Conservation (phyloP, 2,329 filamentous ascomycete species). For the Exophiala aquamarina region DNA sequence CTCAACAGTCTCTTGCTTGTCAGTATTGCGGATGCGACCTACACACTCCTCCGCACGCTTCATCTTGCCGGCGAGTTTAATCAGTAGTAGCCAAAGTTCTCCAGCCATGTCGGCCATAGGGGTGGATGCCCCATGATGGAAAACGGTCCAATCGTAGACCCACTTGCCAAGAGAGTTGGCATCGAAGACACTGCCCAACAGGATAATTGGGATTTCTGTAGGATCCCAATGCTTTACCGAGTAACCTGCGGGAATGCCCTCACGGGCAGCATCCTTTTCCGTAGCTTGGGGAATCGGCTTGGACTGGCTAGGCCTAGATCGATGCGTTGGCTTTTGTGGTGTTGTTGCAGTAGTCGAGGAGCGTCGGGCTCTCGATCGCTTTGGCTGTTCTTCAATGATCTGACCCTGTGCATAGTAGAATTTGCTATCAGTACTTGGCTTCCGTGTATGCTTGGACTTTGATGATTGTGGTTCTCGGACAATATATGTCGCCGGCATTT, state of each 20-base stretch:
- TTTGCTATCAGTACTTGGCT: slow-evolving; percentile 50
- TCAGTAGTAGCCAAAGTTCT: slow-evolving; percentile 91
- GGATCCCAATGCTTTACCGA: slow-evolving; percentile 99
- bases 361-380: slow-evolving; percentile 50
- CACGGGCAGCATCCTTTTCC: slow-evolving; percentile 63
- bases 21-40: slow-evolving; percentile 67
- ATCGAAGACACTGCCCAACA: slow-evolving; percentile 94
- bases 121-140: slow-evolving; percentile 75
- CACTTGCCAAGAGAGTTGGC: slow-evolving; percentile 97
- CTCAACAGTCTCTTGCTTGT: slow-evolving; percentile 77
- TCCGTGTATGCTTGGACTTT: slow-evolving; percentile 44
- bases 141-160: slow-evolving; percentile 99
- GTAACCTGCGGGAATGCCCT: slow-evolving; percentile 81
- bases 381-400: slow-evolving; percentile 56
- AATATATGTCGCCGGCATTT: slow-evolving; percentile 45
- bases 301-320: slow-evolving; percentile 40
- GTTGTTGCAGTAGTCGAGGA: slow-evolving; percentile 55
- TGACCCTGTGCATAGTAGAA: slow-evolving; percentile 56
- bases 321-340: slow-evolving; percentile 41
- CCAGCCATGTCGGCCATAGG: slow-evolving; percentile 89
- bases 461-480: slow-evolving; percentile 48
- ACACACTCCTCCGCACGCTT: slow-evolving; percentile 83
- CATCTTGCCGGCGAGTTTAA: slow-evolving; percentile 90
- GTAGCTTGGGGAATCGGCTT: slow-evolving; percentile 53
- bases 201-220: slow-evolving; percentile 85